Percentiles rank a stretch among this genome's conserved stretches.
Conservation (phyloP, 2,329 filamentous ascomycete species). For the Colletotrichum cordylinicola region DNA sequence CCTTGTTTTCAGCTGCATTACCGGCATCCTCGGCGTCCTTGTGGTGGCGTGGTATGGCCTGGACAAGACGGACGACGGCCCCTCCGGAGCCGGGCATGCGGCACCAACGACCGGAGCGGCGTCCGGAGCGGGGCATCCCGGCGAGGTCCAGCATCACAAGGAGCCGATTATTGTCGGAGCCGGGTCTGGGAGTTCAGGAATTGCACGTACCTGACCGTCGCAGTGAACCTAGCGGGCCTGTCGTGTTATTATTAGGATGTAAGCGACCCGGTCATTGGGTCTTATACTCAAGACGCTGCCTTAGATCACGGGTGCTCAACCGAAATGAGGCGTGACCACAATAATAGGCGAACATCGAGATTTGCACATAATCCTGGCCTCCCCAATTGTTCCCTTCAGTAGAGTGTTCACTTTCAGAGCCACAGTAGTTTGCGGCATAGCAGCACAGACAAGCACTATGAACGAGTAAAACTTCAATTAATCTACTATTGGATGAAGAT, state of each 20-base stretch:
- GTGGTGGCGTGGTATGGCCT: constrained; percentile 73
- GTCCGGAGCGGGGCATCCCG: not conserved
- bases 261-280: not conserved
- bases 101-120: not conserved
- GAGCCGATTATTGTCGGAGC: not conserved
- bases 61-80: constrained; percentile 25
- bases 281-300: not conserved
- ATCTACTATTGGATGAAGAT: constrained; percentile 3
- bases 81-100: not conserved
- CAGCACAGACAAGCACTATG: not conserved
- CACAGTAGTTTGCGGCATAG: not conserved
- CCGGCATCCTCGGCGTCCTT: constrained; percentile 71
- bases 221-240: not conserved
- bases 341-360: not conserved
- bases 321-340: not conserved
- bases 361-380: not conserved
- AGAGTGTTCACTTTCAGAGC: not conserved
- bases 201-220: not conserved
- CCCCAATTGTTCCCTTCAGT: not conserved
- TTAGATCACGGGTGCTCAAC: not conserved
- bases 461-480: not conserved
- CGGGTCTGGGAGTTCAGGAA: not conserved
- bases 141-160: not conserved
- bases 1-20: constrained; percentile 73
- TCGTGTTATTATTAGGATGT: not conserved